Base-by-base conservation (phyloP, 2,329 filamentous ascomycete species). In the Tolypocladium tropicale region DNA sequence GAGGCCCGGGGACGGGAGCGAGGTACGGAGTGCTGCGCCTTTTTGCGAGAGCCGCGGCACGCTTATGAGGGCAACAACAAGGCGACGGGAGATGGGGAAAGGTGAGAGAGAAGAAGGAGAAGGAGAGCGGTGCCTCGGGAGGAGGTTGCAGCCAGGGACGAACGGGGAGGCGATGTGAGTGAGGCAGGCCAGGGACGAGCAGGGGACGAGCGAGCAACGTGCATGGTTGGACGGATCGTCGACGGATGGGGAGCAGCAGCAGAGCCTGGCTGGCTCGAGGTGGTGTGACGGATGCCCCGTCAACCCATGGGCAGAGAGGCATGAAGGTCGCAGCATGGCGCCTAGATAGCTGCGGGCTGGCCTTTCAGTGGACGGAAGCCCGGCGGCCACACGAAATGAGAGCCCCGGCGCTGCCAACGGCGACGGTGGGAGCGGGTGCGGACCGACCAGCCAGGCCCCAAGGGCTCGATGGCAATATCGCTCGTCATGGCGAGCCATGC, bases 341-440 rank as follows among this genome's bases (percentile, higher is more conserved):
- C 70, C 71, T 76, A 75, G 64, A 63, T 61, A 63, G 66, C 63
- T 62, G 66, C 66, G 67, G 68, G 61, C 66, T 67, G 68, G 67
- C 67, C 66, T 73, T 70, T 73, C 68, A 75, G 67, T 76, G 75
- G 75, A 71, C 66, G 69, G 64, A 55, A 61, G 58, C 60, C n/a
- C 61, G 64, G 60, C 68, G 63, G 59, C 64, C 67, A 70, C 73
- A 73, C 76, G 72, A 76, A 74, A 76, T 75, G 73, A 76, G 72
- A 69, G 66, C 64, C 58, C 61, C 66, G 61, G 60, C 53, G 28
- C 43, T 46, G 7, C 41, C 53, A 52, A 53, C 48, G 56, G 32
- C 55, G 56, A 52, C 39, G 50, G n/a, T 58, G 62, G 61, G 63
- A 65, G 62, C 64, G 60, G 63, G 64, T 62, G 60, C 59, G 41